Evolutionary conservation across 225 moss, liverwort and hornwort genomes (phyloP).

Genomic region (Marchantia paleacea): DNA sequence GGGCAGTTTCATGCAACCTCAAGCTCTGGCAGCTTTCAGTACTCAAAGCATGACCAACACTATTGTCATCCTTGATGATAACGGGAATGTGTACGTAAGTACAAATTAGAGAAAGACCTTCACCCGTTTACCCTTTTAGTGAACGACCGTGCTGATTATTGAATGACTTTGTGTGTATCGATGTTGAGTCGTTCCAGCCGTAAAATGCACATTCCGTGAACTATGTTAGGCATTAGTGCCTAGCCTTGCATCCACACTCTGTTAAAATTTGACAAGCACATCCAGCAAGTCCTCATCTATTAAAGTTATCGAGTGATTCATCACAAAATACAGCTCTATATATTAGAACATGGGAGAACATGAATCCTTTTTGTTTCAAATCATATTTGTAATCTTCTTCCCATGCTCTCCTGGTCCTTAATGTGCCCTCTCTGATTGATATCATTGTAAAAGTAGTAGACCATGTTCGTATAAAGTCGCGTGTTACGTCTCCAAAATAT

Average conservation of each 20-base stretch:
- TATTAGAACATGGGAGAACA: no score
- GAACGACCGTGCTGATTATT: background rate
- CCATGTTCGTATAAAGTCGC: no score
- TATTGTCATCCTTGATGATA: conserved; percentile 67
- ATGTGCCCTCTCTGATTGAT: no score
- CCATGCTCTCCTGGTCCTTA: no score
- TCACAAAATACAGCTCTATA: no score
- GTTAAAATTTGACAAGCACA: no score
- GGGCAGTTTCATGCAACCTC: conserved; percentile 67
- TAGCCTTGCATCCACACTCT: background rate
- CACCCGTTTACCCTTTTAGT: background rate
- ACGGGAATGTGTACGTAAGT: conserved; percentile 64
- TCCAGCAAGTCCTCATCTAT: no score
- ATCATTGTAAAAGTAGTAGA: no score
- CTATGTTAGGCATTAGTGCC: background rate
- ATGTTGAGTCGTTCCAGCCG: background rate
- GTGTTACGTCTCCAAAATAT: no score
- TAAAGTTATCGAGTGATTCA: no score
- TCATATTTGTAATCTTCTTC: no score
- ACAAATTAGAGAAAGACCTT: background rate
- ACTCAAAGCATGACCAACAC: conserved; percentile 56
- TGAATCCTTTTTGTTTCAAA: no score
- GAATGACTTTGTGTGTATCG: background rate
- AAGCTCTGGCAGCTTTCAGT: conserved; percentile 76
- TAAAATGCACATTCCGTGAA: background rate